Base-by-base conservation (phyloP, 2,329 filamentous ascomycete genomes). In the Grosmannia huntii region DNA sequence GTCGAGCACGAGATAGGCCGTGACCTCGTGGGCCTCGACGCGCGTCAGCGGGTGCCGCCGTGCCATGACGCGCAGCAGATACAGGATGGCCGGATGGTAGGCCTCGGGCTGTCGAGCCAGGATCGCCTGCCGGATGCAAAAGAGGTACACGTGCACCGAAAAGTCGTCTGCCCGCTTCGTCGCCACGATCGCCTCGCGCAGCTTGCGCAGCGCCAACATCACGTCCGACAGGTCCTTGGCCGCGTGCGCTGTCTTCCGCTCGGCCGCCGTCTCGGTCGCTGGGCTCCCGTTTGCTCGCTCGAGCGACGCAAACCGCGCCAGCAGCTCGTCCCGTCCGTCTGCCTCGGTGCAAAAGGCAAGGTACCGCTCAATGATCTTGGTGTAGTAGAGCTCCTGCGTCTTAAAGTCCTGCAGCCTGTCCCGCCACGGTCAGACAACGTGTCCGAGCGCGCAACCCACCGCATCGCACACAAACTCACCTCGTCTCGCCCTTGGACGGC, bases 401-500 rank as follows among this genome's bases (percentile, higher is more conserved):
- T 88, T 89, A 71, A 80, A 75, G 65, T 92, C 84, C 59, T 89
- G 79, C 41, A 91, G 74, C 66, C 87, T 89, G 63, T 19, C 23
- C 10, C 14, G 28, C 33, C 36, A 38, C 33, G 36, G 12, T 41
- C 23, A 21, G 11, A 48, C 41, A 27, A 10, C n/a, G 7, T 48
- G n/a, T 9, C 14, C 19, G 14, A n/a, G 14, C 21, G 44, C 19
- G 19, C 38, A 9, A 23, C n/a, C n/a, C n/a, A n/a, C n/a, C 36
- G 23, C 21, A 33, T 10, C 10, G n/a, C 28, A 25, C 5, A 36
- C 19, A 16, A 25, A 68, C 60, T 46, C 76, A 92, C 90, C 87
- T 86, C 53, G 79, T 87, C 70, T 97, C 92, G 56, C 92, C 92
- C 68, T 96, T 96, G 2, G 90, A 96, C 5, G 89, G 89, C 63